A percentile compares a stretch with the other conserved stretches of the same genome.
Conservation (phyloP, 148 eudicot species). For the Camellia japonica region DNA sequence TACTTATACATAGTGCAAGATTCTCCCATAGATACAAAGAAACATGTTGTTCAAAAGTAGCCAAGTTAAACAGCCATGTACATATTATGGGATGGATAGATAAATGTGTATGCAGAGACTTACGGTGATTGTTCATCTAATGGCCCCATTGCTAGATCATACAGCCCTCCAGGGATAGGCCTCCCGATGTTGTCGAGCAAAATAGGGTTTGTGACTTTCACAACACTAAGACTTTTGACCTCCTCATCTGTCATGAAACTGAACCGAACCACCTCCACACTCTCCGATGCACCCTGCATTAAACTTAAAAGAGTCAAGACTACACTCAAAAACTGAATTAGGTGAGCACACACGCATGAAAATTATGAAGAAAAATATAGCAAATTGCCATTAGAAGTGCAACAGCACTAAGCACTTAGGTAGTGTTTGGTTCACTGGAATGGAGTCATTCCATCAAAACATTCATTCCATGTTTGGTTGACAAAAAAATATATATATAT, state of each 20-base stretch:
- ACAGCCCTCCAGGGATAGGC: constrained; percentile 73
- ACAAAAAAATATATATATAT: too few species aligned
- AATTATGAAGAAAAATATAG: too few species aligned
- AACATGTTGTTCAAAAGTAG: not conserved
- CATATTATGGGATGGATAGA: not conserved
- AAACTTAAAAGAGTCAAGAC: not conserved
- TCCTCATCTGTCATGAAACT: constrained; percentile 74
- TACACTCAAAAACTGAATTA: not conserved
- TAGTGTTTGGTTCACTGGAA: too few species aligned
- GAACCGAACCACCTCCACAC: constrained; percentile 62
- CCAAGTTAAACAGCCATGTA: not conserved
- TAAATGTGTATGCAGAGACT: constrained; percentile 17
- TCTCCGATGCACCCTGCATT: constrained; percentile 55
- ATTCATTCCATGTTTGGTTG: too few species aligned
- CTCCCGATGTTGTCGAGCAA: constrained; percentile 37
- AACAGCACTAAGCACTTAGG: not conserved
- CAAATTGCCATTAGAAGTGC: not conserved
- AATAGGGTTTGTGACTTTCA: constrained; percentile 56
- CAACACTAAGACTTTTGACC: constrained; percentile 56
- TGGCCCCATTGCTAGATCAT: constrained; percentile 86
- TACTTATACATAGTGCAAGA: not conserved
- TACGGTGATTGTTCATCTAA: constrained; percentile 43
- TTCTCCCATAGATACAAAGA: not conserved
- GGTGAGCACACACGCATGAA: not conserved
- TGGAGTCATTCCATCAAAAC: too few species aligned